Evolutionary conservation across 805 yeast genomes (phyloP), one percentile per base, ranked within the genome.

Genomic region (Metschnikowia baotianmanensis): DNA sequence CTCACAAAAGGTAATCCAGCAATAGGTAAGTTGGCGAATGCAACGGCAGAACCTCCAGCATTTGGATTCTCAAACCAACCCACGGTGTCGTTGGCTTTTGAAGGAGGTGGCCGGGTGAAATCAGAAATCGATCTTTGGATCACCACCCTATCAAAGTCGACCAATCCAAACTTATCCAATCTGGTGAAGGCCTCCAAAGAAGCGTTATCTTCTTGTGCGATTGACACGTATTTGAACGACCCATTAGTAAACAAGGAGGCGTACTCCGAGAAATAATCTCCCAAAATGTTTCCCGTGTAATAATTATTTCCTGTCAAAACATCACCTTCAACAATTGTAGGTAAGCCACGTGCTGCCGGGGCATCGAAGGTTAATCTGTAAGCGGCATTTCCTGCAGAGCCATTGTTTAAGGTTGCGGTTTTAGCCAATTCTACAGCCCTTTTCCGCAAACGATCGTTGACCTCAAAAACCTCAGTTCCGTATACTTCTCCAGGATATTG

Each of bases 181-280:
- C 86, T 72, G 33, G 76, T 50, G 40, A 80, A 58, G 6, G 78
- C 76, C 57, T 79, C 83, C 53, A 81, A 70, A 11, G 81, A 65
- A n/a, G 85, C 86, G 55, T 78, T 76, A 56, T 81, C 86, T 59
- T 80, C 86, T 58, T 80, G 83, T 40, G 81, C 83, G 31, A 83
- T 72, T 29, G 80, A 55, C 58, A 83, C 76, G 65, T 78, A 80
- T 12, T 59, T 61, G 16, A 77, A 82, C 25, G 80, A 68, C 39
- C 80, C 80, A 53, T 80, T 80, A 47, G 84, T 74, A 53, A 79
- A 56, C 45, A 77, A 48, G 12, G 48, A 45, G 22, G 82, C 68
- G 53, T 63, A 73, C 56, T 67, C 66, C 22, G 69, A 56, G 52
- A 77, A 76, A 49, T 77, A 63, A 52, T 76, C 72, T 45, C 69